phyloP scores from a whole-genome alignment of 2,329 filamentous ascomycete genomes.

The Trichoderma asperellum region DNA sequence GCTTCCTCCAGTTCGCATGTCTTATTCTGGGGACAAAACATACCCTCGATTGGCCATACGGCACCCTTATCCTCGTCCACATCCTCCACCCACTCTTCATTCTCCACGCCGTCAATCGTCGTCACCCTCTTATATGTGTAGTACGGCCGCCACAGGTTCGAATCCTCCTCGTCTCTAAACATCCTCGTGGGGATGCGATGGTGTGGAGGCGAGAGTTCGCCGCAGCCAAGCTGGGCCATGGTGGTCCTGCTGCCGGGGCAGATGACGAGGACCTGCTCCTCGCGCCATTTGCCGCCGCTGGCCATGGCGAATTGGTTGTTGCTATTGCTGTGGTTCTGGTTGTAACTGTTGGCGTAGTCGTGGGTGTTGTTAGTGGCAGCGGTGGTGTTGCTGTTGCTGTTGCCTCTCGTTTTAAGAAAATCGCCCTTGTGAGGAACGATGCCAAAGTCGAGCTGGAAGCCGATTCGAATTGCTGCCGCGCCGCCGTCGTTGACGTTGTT shows the following conservation, averaged over 20 bases:
- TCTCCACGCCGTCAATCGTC: slow-evolving; percentile 52
- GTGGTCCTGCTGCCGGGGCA: slow-evolving; percentile 87
- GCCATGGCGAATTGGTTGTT: slow-evolving; percentile 50
- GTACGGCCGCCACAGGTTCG: slow-evolving; percentile 72
- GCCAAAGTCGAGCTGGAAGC: slow-evolving; percentile 10
- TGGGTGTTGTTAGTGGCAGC: not conserved
- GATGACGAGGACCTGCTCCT: slow-evolving; percentile 70
- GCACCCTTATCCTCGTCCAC: slow-evolving; percentile 85
- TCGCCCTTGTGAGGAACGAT: slow-evolving; percentile 17
- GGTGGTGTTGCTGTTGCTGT: not conserved
- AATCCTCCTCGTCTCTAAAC: slow-evolving; percentile 85
- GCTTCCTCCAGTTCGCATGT: not conserved
- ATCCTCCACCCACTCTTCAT: slow-evolving; percentile 84
- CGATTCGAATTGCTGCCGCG: slow-evolving; percentile 1
- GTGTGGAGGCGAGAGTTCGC: slow-evolving; percentile 88
- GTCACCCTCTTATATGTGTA: slow-evolving; percentile 71
- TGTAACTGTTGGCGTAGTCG: slow-evolving; percentile 6
- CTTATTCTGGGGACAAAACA: slow-evolving; percentile 28
- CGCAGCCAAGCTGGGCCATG: slow-evolving; percentile 86
- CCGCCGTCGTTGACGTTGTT: slow-evolving; percentile 3
- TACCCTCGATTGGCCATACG: slow-evolving; percentile 77
- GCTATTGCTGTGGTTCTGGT: not conserved
- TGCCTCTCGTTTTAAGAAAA: not conserved
- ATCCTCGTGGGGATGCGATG: slow-evolving; percentile 89
- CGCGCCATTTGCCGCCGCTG: slow-evolving; percentile 63